Evolutionary conservation across 164 flowering plant species (phyloP).

Genomic region (Magnolia changhungtana): DNA sequence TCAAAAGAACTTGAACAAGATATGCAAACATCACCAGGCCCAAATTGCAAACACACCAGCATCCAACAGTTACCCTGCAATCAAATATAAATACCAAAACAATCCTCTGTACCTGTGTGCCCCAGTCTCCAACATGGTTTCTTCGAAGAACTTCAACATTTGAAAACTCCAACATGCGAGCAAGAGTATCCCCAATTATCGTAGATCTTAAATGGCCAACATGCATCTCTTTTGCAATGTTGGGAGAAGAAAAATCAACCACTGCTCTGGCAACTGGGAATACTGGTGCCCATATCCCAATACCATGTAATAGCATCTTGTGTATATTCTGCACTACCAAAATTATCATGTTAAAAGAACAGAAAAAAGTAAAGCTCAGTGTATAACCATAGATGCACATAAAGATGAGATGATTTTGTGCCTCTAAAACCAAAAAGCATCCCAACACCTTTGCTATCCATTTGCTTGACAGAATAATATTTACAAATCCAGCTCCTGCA

Average conservation of each 20-base stretch:
- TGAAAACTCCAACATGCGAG: conserved; percentile 91
- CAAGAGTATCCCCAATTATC: conserved; percentile 88
- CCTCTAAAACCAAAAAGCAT: not conserved
- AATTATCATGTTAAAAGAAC: not conserved
- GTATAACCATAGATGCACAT: not conserved
- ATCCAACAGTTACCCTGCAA: too few species aligned
- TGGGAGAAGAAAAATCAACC: conserved; percentile 97
- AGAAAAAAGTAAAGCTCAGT: not conserved
- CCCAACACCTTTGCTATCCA: conserved; percentile 87
- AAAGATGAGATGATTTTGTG: not conserved
- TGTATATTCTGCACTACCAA: conserved; percentile 63
- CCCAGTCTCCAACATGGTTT: conserved; percentile 99
- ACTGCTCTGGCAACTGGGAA: conserved; percentile 62
- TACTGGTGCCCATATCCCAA: conserved; percentile 82
- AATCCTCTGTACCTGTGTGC: conserved; percentile 71
- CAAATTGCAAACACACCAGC: too few species aligned
- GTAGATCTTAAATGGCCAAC: conserved; percentile 97
- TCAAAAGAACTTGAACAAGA: too few species aligned
- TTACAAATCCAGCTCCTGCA: conserved; percentile 93
- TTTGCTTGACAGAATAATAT: conserved; percentile 54
- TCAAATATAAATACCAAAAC: not conserved
- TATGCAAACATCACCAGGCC: too few species aligned
- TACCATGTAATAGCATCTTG: conserved; percentile 74
- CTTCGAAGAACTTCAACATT: conserved; percentile 87
- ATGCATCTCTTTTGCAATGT: conserved; percentile 99